Evolutionary conservation across 164 flowering plant species (phyloP), one percentile per base, ranked within the genome.

Genomic region (Protea cynaroides): DNA sequence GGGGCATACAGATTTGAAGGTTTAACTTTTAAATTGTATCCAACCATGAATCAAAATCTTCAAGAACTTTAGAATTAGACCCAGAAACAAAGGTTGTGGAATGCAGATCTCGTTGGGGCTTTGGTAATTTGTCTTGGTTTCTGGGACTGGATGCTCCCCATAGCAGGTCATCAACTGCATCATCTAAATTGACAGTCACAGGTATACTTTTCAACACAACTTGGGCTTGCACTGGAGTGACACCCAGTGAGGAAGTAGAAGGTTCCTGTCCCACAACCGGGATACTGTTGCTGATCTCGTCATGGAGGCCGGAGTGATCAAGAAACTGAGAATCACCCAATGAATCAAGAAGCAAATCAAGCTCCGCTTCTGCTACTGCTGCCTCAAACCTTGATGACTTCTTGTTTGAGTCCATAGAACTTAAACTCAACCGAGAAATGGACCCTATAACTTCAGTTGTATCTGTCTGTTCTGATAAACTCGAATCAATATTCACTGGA

Each of bases 271-370:
- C 38, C 0, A 56, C 56, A 59, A 38, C 59, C 4, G 66, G 56
- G 29, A 54, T 19, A 21, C 43, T 37, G n/a, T n/a, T n/a, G 17
- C 1, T 37, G 25, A 65, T 43, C 13, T 58, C 61, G 56, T 60
- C 63, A n/a, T n/a, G n/a, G 10, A 49, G 52, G 58, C 53, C 75
- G 12, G 76, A 56, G 7, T 83, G 64, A 65, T 66, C 80, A 19
- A 43, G 54, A 37, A 70, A 12, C 49, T 76, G 69, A 11, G 75
- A 70, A 62, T 80, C 89, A 61, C 51, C 59, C 24, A 85, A 73
- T 8, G 95, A 85, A 58, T 80, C 74, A 3, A 91, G 89, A 67
- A 91, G 92, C 80, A 82, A 73, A 67, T 88, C 92, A 23, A 91
- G 87, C 61, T 86, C 97, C 17, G 82, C 82, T 69, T 87, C 94